Base-by-base conservation (phyloP, 306 rosid genomes). In the Acacia confusa region DNA sequence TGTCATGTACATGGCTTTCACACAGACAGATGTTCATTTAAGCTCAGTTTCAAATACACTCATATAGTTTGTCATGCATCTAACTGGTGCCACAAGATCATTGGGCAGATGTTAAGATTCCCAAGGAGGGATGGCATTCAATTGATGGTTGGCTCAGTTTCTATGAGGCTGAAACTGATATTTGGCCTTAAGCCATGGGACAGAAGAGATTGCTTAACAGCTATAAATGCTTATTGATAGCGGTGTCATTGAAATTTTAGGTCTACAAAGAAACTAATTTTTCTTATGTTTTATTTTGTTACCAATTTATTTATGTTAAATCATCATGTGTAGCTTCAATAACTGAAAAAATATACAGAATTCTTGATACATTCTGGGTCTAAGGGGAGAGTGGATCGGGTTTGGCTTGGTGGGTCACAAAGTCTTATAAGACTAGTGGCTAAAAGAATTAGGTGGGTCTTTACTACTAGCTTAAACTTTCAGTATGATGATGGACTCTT, bases 41-140 rank as follows among this genome's bases (percentile, higher is more conserved):
- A 64, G 72, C 25, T 43, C 28, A 55, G 50, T 53, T 28, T 72
- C 65, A 34, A 67, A 52, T 9, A 52, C 65, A 48, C 50, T 70
- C 81, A 15, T 78, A 68, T 69, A 38, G 70, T 76, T 20, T 9
- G 67, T 30, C n/a, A 36, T 74, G 34, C 12, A 34, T 74, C 64
- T 53, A 50, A 3, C 24, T 74, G 25, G 24, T 36, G 25, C 68
- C 32, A 14, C 50, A 47, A 34, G 50, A 74, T 64, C 67, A 74
- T 47, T 22, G 17, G 38, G 22, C 57, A 14, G 57, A 1, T 11
- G 52, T 69, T 69, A 41, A 63, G 43, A 16, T 45, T 45, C 15
- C 78, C 78, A n/a, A 36, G 55, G n/a, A n/a, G 22, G 57, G 57
- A 28, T 24, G 57, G 36, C 38, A 25, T 70, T 43, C 7, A 24